Base-by-base conservation (phyloP, 192 early-diverging fungal species). In the Gonapodya prolifera region DNA sequence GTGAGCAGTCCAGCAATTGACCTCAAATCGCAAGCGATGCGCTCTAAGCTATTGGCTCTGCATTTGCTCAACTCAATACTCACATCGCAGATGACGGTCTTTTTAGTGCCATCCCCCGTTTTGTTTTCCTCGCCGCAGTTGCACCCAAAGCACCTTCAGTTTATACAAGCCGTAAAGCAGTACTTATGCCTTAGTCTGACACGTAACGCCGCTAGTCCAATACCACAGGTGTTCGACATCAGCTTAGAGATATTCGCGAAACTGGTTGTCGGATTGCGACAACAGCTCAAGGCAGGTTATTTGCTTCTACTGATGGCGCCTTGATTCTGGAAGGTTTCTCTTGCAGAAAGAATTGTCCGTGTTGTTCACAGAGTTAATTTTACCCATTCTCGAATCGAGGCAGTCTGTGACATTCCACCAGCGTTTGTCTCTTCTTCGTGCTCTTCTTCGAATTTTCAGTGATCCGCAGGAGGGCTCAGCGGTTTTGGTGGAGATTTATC, bases 351-450 rank as follows among this genome's bases (percentile, higher is more conserved):
- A 98, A 78, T 86, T 94, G 30, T 92, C 93, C 71, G 92, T 96
- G 1, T 86, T 98, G 34, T 92, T 98, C 81, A 91, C 92, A 34
- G 95, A 95, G 78, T 93, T 98, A 35, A 83, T 96, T 30, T 84
- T 98, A n/a, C 94, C 94, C 1, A 87, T 96, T 77, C 81, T 95
- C 69, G 95, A 96, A 81, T 94, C 89, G 78, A 89, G 89, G 61
- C 86, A 82, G 45, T 80, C 80, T 2, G 83, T 89, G 31, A 83
- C 86, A 13, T 89, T 84, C 79, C 85, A 88, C 77, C 94, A 96
- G 82, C 89, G 93, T 33, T 86, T 84, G 1, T 90, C 91, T 0
- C 76, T 98, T 35, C 80, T 98, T 33, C 91, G 91, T 80, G 80
- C 90, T 2, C 83, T 98, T 33, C 78, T 82, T 0, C 85, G 89